Conservation (phyloP, 257 asterid species). For the Solanum pennellii region DNA sequence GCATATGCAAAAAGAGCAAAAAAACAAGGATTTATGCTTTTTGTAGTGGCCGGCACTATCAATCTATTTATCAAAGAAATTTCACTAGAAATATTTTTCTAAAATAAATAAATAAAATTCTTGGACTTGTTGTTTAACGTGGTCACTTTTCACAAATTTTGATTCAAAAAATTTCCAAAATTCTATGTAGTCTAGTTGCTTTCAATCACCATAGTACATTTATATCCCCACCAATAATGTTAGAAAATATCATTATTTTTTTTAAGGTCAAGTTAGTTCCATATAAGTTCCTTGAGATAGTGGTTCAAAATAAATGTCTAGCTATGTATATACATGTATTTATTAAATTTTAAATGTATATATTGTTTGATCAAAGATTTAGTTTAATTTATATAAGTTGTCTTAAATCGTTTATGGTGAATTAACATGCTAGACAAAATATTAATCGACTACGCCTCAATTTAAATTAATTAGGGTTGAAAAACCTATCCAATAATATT, state of each 20-base stretch:
- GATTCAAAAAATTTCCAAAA: background rate
- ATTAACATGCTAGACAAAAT: background rate
- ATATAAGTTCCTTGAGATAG: background rate
- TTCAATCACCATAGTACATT: background rate
- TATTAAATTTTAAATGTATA: no score
- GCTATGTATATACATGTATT: no score
- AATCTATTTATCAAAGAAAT: slow-evolving; percentile 3
- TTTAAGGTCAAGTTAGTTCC: background rate
- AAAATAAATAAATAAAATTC: no score
- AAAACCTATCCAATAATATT: background rate
- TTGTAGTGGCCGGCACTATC: slow-evolving; percentile 42
- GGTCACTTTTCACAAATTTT: background rate
- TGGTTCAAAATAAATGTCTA: background rate
- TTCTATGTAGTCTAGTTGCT: background rate
- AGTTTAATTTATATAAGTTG: no score
- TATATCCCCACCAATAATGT: background rate
- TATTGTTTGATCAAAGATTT: background rate
- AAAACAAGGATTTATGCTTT: slow-evolving; percentile 15
- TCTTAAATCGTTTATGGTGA: background rate
- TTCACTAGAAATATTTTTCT: background rate
- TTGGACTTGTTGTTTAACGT: background rate
- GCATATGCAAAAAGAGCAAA: slow-evolving; percentile 12
- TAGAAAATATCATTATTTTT: background rate
- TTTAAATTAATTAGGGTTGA: background rate
- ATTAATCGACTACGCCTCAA: background rate